Evolutionary conservation across 345 rosid genomes (phyloP), one percentile per base, ranked within the genome.

Genomic region (Capsella bursapastoris): DNA sequence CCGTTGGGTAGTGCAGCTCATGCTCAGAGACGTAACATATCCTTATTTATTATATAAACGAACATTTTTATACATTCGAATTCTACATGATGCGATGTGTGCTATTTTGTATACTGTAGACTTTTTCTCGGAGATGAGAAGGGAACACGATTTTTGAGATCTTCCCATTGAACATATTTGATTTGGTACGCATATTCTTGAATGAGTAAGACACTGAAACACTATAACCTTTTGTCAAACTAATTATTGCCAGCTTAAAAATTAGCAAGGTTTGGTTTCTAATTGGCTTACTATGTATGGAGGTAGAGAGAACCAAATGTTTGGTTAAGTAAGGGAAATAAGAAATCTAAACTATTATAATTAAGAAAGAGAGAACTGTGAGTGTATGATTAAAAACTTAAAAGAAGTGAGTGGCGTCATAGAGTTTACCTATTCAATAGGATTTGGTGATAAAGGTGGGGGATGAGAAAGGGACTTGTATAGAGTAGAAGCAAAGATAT

Each of bases 1-100:
- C 61, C 71, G 53, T 77, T 57, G 75, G 51, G 60, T 76, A 63
- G 70, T 76, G 65, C 80, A 63, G 37, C 66, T 76, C 74, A 70
- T 68, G 64, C 32, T 68, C 79, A 34, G 37, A 62, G 73, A 68
- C 74, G 73, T 68, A 22, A 59, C 40, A 70, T 62, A 52, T 32
- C 15, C 25, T 18, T 56, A 59, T 31, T 63, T 62, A 52, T 43
- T 27, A 34, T 29, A 65, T 18, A 6, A 22, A 60, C 4, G 1
- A 16, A 37, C 28, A 16, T 10, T 40, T 40, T 32, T 32, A 32
- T 1, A 57, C 5, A 2, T 13, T 34, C 57, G 5, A 32, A 61
- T 43, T 68, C 51, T 68, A 0, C 60, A 29, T 49, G 62, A 58
- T 47, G 68, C 55, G 50, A 50, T 15, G 70, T 72, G 45, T 52